A percentile compares a stretch with the other conserved stretches of the same genome.
phyloP scores from a whole-genome alignment of 1,139 yeast species.

The Yamadazyma buinensis region DNA sequence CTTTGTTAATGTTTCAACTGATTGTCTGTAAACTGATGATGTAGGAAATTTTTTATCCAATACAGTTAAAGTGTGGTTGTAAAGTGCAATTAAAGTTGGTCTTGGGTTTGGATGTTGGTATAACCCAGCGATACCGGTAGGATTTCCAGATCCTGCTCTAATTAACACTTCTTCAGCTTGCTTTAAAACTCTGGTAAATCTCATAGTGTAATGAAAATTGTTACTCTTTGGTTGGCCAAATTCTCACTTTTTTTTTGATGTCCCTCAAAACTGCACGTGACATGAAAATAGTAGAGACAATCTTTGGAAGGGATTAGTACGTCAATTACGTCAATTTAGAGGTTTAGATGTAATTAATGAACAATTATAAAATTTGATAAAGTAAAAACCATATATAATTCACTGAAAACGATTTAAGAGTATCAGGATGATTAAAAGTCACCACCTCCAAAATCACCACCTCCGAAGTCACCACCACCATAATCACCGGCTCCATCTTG shows the following conservation, averaged over 20 bases:
- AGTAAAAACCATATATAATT: too few relatives aligned
- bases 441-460: constrained; percentile 10
- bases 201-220: constrained; percentile 25
- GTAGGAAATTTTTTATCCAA: constrained; percentile 62
- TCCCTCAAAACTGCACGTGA: not conserved
- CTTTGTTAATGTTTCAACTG: constrained; percentile 69
- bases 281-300: not conserved
- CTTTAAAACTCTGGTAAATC: constrained; percentile 42
- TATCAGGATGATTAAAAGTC: too few relatives aligned
- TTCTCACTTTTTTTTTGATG: constrained; percentile 1
- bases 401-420: too few relatives aligned
- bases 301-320: not conserved
- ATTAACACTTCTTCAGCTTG: constrained; percentile 61
- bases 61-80: constrained; percentile 62
- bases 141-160: constrained; percentile 63
- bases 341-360: too few relatives aligned
- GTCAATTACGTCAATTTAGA: too few relatives aligned
- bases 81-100: constrained; percentile 70
- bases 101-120: constrained; percentile 82
- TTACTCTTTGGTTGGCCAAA: constrained; percentile 24
- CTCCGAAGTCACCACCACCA: constrained; percentile 24
- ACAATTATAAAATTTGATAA: too few relatives aligned
- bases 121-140: constrained; percentile 80
- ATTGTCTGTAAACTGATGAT: constrained; percentile 69
- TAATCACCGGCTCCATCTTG: constrained; percentile 27